Conservation (phyloP, 169 alveolate genomes). For the Perkinsus chesapeaki region DNA sequence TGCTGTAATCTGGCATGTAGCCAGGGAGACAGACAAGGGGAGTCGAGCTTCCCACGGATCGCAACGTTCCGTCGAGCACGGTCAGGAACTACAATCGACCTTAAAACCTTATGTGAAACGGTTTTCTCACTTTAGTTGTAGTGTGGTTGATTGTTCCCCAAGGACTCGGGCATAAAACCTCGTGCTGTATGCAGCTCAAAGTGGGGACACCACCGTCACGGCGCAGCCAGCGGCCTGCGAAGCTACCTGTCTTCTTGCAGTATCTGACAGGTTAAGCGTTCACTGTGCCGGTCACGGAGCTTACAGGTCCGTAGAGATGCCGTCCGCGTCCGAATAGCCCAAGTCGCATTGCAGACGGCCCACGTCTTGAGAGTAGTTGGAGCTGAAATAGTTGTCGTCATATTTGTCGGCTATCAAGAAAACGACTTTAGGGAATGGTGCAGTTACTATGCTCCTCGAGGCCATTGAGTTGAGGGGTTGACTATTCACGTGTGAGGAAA, state of each 20-base stretch:
- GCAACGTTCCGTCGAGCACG: no score
- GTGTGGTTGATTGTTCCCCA: background rate
- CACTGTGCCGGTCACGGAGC: background rate
- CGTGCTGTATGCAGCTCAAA: background rate
- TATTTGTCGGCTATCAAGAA: background rate
- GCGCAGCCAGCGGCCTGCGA: background rate
- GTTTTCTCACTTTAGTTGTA: background rate
- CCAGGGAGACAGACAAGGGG: no score
- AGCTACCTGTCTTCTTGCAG: background rate
- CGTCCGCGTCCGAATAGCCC: background rate
- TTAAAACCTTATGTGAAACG: background rate
- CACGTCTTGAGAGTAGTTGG: background rate
- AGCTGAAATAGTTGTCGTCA: background rate
- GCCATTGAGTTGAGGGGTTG: background rate
- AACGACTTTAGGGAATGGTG: background rate
- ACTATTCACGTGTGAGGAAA: background rate
- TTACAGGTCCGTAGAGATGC: background rate
- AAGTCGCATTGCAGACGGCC: background rate
- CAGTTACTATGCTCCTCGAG: no score
- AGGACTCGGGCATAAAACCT: background rate
- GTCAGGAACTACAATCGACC: background rate
- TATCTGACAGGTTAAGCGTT: background rate
- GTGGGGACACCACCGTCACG: background rate
- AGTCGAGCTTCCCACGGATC: no score
- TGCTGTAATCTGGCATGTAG: no score